phyloP scores from a whole-genome alignment of 179 eudicot genomes.

The Carnegiea gigantea region DNA sequence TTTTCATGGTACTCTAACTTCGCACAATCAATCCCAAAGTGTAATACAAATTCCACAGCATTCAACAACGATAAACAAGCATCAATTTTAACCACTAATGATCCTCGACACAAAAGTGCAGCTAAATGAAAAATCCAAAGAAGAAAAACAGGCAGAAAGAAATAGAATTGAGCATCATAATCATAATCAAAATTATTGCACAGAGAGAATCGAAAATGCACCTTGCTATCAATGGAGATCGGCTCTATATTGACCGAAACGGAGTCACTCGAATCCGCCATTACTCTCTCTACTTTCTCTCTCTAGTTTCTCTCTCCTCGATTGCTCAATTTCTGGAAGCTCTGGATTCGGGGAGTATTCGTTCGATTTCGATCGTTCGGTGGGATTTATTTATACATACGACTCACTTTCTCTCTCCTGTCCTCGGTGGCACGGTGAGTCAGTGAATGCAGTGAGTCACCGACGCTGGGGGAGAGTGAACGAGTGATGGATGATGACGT shows the following conservation, averaged over 20 bases:
- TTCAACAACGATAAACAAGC: neutral
- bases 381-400: constrained; percentile 4
- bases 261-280: constrained; percentile 51
- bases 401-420: constrained; percentile 5
- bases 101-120: constrained; percentile 1
- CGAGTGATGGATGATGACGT: constrained; percentile 16
- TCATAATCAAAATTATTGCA: neutral
- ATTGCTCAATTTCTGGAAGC: constrained; percentile 5
- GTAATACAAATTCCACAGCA: neutral
- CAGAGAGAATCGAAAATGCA: constrained; percentile 20
- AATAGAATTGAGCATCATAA: neutral
- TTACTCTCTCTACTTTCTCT: constrained; percentile 22
- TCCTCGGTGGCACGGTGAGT: constrained; percentile 1
- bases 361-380: constrained; percentile 13
- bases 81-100: neutral
- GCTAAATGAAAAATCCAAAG: neutral
- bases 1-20: neutral
- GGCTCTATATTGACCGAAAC: constrained; percentile 57
- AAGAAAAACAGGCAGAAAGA: neutral
- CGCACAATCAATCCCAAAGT: neutral
- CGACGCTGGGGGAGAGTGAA: constrained; percentile 29
- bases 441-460: constrained; percentile 33
- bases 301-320: constrained; percentile 9
- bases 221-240: constrained; percentile 57
- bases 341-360: neutral